phyloP scores from a whole-genome alignment of 1,284 basidiomycete species.

The Boletus semigastroideus region DNA sequence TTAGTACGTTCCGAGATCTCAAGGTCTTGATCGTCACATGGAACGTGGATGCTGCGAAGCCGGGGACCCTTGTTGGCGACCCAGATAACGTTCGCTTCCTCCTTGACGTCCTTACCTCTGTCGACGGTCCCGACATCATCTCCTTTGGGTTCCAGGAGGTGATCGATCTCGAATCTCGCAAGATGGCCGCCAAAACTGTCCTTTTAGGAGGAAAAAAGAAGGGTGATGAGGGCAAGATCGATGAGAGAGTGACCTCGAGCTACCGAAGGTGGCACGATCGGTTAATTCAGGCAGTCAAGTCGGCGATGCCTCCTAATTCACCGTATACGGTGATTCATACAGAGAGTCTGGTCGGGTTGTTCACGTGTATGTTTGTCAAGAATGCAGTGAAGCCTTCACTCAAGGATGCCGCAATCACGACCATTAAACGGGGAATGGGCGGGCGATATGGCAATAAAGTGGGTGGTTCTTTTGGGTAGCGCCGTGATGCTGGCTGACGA shows the following conservation, averaged over 20 bases:
- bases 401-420: constrained; percentile 73
- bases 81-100: constrained; percentile 73
- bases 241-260: constrained; percentile 78
- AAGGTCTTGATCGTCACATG: constrained; percentile 86
- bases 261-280: constrained; percentile 90
- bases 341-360: constrained; percentile 89
- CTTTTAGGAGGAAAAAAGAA: constrained; percentile 74
- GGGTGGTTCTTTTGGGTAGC: constrained; percentile 12
- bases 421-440: constrained; percentile 89
- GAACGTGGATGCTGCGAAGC: constrained; percentile 91
- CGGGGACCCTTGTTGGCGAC: constrained; percentile 65
- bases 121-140: constrained; percentile 83
- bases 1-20: constrained; percentile 78
- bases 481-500: background rate
- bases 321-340: constrained; percentile 82
- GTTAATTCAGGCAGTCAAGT: constrained; percentile 69
- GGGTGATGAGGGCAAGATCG: constrained; percentile 59
- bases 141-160: constrained; percentile 95
- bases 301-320: constrained; percentile 64
- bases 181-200: constrained; percentile 88
- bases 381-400: constrained; percentile 56
- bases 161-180: constrained; percentile 90
- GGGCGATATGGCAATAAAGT: constrained; percentile 96
- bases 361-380: constrained; percentile 86
- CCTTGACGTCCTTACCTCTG: constrained; percentile 65